These are phyloP conservation scores for Peltaster fructicola DNA, from an alignment of 2,329 filamentous ascomycete species.

Conservation along the genomic window DNA sequence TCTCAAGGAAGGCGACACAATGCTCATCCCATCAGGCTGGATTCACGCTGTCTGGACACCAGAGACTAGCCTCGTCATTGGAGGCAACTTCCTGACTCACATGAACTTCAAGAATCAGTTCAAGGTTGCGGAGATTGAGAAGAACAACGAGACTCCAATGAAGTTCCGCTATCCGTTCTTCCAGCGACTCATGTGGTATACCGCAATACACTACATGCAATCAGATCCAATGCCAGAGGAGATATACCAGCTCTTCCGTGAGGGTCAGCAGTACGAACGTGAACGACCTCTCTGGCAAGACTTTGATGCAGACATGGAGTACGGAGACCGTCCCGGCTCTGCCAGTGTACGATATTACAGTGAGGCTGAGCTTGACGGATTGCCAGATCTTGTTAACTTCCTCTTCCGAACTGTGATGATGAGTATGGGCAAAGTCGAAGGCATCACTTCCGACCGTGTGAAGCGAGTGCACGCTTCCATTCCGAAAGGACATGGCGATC, in stretches of 20 bases:
- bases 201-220: constrained; percentile 44
- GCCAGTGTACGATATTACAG: constrained; percentile 43
- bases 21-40: constrained; percentile 55
- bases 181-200: constrained; percentile 53
- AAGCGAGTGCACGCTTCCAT: constrained; percentile 45
- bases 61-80: constrained; percentile 50
- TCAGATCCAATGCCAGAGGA: constrained; percentile 43
- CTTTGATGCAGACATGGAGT: constrained; percentile 33
- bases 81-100: constrained; percentile 51
- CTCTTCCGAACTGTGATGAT: constrained; percentile 46
- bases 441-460: constrained; percentile 38
- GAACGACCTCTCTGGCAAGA: constrained; percentile 40
- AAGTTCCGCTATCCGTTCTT: constrained; percentile 53
- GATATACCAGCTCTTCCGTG: constrained; percentile 37
- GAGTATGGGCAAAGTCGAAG: constrained; percentile 41
- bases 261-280: constrained; percentile 38
- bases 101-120: constrained; percentile 51
- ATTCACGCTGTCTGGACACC: constrained; percentile 57
- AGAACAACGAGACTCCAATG: constrained; percentile 45
- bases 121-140: constrained; percentile 47
- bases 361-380: constrained; percentile 42
- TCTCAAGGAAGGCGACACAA: constrained; percentile 48
- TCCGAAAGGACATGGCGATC: constrained; percentile 43
- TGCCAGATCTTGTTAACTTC: constrained; percentile 41
- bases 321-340: constrained; percentile 31